Conservation (phyloP, 208 protist species). For the Acanthamoeba lenticulata region DNA sequence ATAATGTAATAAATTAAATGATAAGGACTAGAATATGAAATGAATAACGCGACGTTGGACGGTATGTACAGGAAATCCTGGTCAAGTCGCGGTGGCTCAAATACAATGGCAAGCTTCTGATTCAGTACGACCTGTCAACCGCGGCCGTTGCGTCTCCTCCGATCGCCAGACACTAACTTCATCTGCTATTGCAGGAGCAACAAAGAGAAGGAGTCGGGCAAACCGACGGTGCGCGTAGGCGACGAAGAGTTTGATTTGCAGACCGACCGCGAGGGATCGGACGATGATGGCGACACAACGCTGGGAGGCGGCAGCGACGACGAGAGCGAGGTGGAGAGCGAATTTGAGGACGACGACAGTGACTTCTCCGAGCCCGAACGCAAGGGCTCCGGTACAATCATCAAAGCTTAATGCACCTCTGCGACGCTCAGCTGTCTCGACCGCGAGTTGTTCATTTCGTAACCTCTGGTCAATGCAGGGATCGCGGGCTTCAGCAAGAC, state of each 20-base stretch:
- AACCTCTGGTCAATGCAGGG: neutral
- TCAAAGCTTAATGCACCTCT: neutral
- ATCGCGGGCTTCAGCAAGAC: neutral
- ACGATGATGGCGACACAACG: constrained; percentile 34
- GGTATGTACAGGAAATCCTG: neutral
- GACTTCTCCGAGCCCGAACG: neutral
- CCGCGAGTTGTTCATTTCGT: neutral
- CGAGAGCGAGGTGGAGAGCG: constrained; percentile 14
- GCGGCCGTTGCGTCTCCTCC: neutral
- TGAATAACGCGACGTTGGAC: neutral
- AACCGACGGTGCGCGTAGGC: neutral
- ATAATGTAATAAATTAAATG: neutral
- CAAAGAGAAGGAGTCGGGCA: constrained; percentile 8
- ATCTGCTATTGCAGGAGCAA: neutral
- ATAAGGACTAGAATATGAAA: neutral
- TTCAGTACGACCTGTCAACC: neutral
- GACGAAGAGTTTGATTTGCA: neutral
- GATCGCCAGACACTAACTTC: neutral
- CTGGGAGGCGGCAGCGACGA: constrained; percentile 6
- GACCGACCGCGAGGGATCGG: neutral
- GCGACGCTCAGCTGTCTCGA: neutral
- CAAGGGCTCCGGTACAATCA: neutral
- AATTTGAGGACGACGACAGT: constrained; percentile 9
- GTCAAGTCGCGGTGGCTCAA: constrained; percentile 49
- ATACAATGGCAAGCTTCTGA: constrained; percentile 31